Conservation (phyloP, 1,284 basidiomycete genomes). For the Microbotryum intermedium region DNA sequence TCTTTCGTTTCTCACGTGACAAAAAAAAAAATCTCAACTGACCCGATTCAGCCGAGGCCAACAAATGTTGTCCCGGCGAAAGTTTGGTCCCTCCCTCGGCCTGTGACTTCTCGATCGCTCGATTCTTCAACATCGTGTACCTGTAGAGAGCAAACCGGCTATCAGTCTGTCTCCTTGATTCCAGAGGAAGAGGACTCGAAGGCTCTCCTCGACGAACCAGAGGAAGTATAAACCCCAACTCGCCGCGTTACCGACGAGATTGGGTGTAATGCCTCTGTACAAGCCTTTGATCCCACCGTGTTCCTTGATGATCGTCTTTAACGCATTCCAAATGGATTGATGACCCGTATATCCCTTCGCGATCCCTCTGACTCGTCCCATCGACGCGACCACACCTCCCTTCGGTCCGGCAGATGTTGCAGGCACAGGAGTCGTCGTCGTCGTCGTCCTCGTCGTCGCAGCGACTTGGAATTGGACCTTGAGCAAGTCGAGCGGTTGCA, state of each 20-base stretch:
- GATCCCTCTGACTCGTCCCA: background rate
- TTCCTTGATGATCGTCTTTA: slow-evolving; percentile 62
- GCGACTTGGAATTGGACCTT: slow-evolving; percentile 94
- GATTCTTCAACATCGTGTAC: slow-evolving; percentile 82
- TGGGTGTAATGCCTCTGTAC: slow-evolving; percentile 71
- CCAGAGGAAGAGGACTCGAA: background rate
- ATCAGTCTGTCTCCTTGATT: background rate
- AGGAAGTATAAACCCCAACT: slow-evolving; percentile 98
- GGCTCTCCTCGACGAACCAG: slow-evolving; percentile 56
- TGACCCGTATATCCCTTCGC: background rate
- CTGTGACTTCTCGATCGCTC: slow-evolving; percentile 45
- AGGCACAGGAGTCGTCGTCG: background rate
- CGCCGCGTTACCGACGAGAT: slow-evolving; percentile 90
- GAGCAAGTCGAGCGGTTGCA: slow-evolving; percentile 95
- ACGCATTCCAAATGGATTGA: slow-evolving; percentile 58
- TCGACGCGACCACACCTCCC: background rate
- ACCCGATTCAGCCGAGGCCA: slow-evolving; percentile 93
- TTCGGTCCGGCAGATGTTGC: too few relatives aligned
- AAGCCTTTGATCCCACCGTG: slow-evolving; percentile 39
- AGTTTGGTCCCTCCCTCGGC: slow-evolving; percentile 47
- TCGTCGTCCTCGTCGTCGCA: slow-evolving; percentile 44
- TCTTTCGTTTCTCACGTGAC: background rate
- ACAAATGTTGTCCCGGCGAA: slow-evolving; percentile 69
- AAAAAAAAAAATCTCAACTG: too few relatives aligned
- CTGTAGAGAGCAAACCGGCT: slow-evolving; percentile 43